Percentiles rank a stretch among this genome's conserved stretches.
Evolutionary conservation across 2,329 filamentous ascomycete species (phyloP).

Genomic region (Verticillium isaacii): DNA sequence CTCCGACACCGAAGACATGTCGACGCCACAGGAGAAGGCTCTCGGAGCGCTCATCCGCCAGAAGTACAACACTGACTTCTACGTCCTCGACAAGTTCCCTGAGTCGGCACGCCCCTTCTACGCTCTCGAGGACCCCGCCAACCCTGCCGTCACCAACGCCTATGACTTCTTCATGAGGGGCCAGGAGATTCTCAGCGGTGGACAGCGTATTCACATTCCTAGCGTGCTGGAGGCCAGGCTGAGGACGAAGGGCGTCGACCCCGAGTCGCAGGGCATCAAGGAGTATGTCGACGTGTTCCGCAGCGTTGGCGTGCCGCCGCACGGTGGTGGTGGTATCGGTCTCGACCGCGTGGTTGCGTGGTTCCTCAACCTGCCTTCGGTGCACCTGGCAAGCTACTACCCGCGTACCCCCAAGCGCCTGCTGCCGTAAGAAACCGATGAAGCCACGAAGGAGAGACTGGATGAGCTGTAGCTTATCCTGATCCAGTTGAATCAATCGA

Average conservation of each 20-base stretch:
- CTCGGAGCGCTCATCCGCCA: slow-evolving; percentile 79
- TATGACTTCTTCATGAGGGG: slow-evolving; percentile 87
- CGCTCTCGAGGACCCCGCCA: slow-evolving; percentile 71
- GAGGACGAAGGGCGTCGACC: slow-evolving; percentile 75
- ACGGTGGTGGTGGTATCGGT: slow-evolving; percentile 85
- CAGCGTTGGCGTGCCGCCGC: slow-evolving; percentile 80
- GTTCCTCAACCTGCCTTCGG: slow-evolving; percentile 54
- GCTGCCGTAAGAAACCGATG: slow-evolving; percentile 33
- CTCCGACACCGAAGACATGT: slow-evolving; percentile 72
- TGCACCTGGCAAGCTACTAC: slow-evolving; percentile 54
- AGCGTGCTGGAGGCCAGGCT: slow-evolving; percentile 73
- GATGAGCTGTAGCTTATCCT: too few relatives aligned
- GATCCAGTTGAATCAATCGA: too few relatives aligned
- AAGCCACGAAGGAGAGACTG: too few relatives aligned
- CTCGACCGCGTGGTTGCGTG: slow-evolving; percentile 78
- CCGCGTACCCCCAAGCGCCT: slow-evolving; percentile 57
- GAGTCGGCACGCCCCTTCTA: slow-evolving; percentile 86
- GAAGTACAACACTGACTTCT: slow-evolving; percentile 94
- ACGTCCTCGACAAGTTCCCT: slow-evolving; percentile 95
- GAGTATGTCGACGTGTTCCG: slow-evolving; percentile 83
- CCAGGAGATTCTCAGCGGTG: slow-evolving; percentile 73
- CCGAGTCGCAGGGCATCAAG: slow-evolving; percentile 68
- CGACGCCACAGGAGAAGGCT: slow-evolving; percentile 79
- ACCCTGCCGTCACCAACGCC: slow-evolving; percentile 61
- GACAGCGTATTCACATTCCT: slow-evolving; percentile 84